Percentiles rank a stretch among this genome's conserved stretches.
Evolutionary conservation across 73 alveolate species (phyloP).

Genomic region (Paramecium pentaurelia): DNA sequence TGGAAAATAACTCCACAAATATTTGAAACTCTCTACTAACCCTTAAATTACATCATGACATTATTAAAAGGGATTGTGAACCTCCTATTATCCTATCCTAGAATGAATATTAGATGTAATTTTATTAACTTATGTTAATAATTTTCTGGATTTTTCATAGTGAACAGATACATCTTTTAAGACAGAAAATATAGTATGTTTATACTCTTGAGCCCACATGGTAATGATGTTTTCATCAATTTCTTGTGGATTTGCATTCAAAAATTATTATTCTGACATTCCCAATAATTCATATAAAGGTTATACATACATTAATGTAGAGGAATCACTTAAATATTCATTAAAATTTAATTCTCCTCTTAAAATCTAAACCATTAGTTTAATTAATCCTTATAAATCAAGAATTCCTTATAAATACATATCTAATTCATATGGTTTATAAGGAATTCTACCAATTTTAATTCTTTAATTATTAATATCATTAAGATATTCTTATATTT

Average conservation of each 20-base stretch:
- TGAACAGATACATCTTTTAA: not conserved
- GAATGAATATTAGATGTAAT: not conserved
- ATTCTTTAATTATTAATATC: not conserved
- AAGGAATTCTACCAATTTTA: not conserved
- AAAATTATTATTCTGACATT: not conserved
- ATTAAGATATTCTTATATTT: not conserved
- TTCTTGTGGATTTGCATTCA: not conserved
- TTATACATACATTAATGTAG: not conserved
- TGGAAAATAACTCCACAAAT: not conserved
- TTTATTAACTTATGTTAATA: not conserved
- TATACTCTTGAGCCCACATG: not conserved
- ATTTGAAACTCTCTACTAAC: not conserved
- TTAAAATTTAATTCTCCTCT: not conserved
- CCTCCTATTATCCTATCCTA: not conserved
- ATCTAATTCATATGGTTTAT: conserved; percentile 18
- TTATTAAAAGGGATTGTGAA: not conserved
- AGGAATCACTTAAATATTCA: not conserved
- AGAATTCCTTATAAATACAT: not conserved
- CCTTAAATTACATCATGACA: not conserved
- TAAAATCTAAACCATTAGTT: not conserved
- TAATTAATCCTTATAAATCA: not conserved
- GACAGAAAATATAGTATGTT: not conserved
- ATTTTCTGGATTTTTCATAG: not conserved
- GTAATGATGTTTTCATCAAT: not conserved
- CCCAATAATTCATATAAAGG: not conserved